These are phyloP conservation scores for Penicillium daleae DNA, from an alignment of 495 filamentous ascomycete genomes.

Conservation along the genomic window DNA sequence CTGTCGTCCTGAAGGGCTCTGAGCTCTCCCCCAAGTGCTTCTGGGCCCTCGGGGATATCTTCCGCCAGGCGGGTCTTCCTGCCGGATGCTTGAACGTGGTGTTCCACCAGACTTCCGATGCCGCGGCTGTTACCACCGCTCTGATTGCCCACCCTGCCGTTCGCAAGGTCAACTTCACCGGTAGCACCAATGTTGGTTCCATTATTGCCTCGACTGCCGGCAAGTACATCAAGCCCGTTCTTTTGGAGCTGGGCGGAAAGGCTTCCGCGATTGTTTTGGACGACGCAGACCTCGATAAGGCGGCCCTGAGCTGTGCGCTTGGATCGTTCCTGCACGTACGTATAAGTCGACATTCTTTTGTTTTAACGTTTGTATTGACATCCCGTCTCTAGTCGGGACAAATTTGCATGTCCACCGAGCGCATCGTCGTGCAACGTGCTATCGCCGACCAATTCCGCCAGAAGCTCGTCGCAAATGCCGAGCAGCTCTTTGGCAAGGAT, in stretches of 20 bases:
- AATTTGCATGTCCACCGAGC: conserved; percentile 91
- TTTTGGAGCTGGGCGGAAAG: conserved; percentile 68
- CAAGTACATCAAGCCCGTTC: conserved; percentile 58
- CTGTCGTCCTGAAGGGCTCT: conserved; percentile 73
- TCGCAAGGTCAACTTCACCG: conserved; percentile 67
- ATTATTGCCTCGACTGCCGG: conserved; percentile 60
- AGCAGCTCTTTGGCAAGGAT: conserved; percentile 53
- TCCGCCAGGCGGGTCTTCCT: conserved; percentile 74
- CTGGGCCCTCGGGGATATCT: conserved; percentile 69
- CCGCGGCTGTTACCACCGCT: conserved; percentile 56
- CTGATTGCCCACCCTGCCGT: conserved; percentile 60
- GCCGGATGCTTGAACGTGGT: conserved; percentile 61
- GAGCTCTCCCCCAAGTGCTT: conserved; percentile 78
- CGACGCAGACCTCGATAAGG: conserved; percentile 61
- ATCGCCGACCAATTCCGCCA: conserved; percentile 68
- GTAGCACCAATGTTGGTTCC: conserved; percentile 57
- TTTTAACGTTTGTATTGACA: background rate
- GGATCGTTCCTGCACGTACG: conserved; percentile 59
- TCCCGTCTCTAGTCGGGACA: conserved; percentile 62
- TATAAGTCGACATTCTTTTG: background rate
- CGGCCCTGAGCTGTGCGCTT: conserved; percentile 53
- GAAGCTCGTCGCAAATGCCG: conserved; percentile 49
- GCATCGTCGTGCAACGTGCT: conserved; percentile 77
- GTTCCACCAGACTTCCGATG: conserved; percentile 56
- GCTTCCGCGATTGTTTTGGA: conserved; percentile 61